Evolutionary conservation across 495 filamentous ascomycete genomes (phyloP).

Genomic region (Aspergillus campestris): DNA sequence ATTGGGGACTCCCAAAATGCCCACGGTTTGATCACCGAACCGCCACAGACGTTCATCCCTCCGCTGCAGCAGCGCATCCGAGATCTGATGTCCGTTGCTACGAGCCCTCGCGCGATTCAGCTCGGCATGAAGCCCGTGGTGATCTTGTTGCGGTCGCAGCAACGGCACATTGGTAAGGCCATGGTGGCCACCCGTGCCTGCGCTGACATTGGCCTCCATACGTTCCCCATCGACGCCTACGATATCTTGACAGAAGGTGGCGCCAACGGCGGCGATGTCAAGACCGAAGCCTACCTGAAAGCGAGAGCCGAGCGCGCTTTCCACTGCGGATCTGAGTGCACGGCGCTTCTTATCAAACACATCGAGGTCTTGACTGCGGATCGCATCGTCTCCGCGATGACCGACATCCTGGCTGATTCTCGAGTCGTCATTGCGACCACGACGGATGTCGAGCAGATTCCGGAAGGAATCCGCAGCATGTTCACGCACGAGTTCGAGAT

Average conservation of each 20-base stretch:
- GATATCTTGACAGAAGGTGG: constrained; percentile 88
- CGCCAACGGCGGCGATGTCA: constrained; percentile 78
- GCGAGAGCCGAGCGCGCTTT: constrained; percentile 82
- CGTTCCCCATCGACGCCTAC: constrained; percentile 82
- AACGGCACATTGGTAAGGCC: constrained; percentile 85
- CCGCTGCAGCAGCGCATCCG: constrained; percentile 66
- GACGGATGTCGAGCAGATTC: constrained; percentile 86
- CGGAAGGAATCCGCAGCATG: constrained; percentile 77
- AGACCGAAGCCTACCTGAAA: constrained; percentile 83
- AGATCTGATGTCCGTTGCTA: constrained; percentile 81
- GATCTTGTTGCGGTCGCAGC: constrained; percentile 79
- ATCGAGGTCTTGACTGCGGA: constrained; percentile 88
- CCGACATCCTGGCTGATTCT: constrained; percentile 62
- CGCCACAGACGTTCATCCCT: constrained; percentile 47
- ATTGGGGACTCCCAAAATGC: constrained; percentile 25
- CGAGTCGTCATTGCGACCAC: constrained; percentile 87
- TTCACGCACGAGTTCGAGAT: constrained; percentile 97
- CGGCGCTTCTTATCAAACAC: constrained; percentile 75
- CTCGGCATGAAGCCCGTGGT: constrained; percentile 80
- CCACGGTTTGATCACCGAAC: constrained; percentile 38
- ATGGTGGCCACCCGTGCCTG: constrained; percentile 68
- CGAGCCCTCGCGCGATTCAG: constrained; percentile 77
- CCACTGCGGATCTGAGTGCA: constrained; percentile 74
- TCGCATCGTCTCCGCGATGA: constrained; percentile 73
- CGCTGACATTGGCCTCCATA: constrained; percentile 81